Conservation (phyloP, 352 stramenopile species). For the Globisporangium paddicum region DNA sequence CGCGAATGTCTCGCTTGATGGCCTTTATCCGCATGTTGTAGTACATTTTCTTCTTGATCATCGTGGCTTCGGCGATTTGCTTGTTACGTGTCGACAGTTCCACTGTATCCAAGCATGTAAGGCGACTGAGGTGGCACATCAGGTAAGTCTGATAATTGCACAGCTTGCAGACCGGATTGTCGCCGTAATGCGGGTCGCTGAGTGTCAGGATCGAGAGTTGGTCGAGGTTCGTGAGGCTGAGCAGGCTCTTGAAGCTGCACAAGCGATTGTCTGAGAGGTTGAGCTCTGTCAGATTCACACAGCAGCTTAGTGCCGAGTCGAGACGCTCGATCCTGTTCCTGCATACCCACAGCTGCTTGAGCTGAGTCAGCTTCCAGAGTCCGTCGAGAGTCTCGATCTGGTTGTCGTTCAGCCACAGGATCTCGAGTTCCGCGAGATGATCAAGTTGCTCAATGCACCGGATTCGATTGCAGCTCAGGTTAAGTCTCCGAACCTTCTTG, state of each 20-base stretch:
- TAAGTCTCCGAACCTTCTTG: conserved; percentile 48
- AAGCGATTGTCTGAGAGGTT: conserved; percentile 85
- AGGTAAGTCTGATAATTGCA: conserved; percentile 93
- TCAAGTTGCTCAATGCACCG: conserved; percentile 47
- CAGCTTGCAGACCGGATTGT: conserved; percentile 88
- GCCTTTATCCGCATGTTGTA: conserved; percentile 93
- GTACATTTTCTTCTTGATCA: conserved; percentile 95
- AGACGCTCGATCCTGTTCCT: conserved; percentile 72
- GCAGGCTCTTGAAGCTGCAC: conserved; percentile 83
- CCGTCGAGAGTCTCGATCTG: conserved; percentile 47
- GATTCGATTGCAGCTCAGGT: conserved; percentile 74
- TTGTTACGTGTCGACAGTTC: conserved; percentile 79
- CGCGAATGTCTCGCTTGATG: conserved; percentile 79
- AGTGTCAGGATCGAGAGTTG: conserved; percentile 60
- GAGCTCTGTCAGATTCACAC: conserved; percentile 58
- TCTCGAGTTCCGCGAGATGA: conserved; percentile 51
- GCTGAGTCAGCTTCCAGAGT: conserved; percentile 39
- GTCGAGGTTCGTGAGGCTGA: conserved; percentile 67
- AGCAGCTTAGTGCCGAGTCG: conserved; percentile 54
- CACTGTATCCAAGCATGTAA: conserved; percentile 67
- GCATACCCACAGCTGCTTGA: conserved; percentile 71
- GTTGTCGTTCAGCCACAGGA: conserved; percentile 85
- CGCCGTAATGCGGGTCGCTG: conserved; percentile 86
- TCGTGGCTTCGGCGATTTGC: conserved; percentile 86
- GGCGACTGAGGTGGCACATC: conserved; percentile 77